A percentile compares a stretch with the other conserved stretches of the same genome.
These are phyloP conservation scores for Athelia psychrophila DNA, from an alignment of 1,284 basidiomycete genomes.

Conservation along the genomic window DNA sequence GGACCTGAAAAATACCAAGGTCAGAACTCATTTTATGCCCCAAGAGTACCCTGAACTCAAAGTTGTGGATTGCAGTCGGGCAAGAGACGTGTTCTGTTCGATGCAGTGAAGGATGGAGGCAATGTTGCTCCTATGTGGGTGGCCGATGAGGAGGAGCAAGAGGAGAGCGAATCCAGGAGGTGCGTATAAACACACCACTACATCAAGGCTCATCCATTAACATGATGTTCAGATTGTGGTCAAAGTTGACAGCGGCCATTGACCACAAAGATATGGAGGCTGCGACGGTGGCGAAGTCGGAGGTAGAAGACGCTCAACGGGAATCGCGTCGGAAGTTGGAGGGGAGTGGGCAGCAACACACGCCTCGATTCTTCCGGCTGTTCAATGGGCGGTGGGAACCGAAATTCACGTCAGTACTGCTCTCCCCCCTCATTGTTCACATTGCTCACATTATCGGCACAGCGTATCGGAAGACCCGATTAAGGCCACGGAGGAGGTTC, in stretches of 20 bases:
- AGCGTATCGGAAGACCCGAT: slow-evolving; percentile 61
- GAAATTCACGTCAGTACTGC: slow-evolving; percentile 62
- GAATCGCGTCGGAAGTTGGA: slow-evolving; percentile 79
- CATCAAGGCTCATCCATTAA: neutral
- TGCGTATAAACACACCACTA: slow-evolving; percentile 19
- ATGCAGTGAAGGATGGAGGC: slow-evolving; percentile 73
- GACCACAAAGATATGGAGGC: slow-evolving; percentile 87
- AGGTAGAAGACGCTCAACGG: slow-evolving; percentile 91
- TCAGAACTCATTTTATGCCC: slow-evolving; percentile 22
- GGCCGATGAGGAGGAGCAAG: slow-evolving; percentile 83
- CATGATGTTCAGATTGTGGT: slow-evolving; percentile 66
- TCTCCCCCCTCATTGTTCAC: slow-evolving; percentile 8
- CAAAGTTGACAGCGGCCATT: slow-evolving; percentile 86
- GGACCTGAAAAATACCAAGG: slow-evolving; percentile 79
- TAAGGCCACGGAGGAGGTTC: slow-evolving; percentile 57
- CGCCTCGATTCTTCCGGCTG: slow-evolving; percentile 81
- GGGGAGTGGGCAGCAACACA: slow-evolving; percentile 63
- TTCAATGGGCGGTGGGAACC: slow-evolving; percentile 80
- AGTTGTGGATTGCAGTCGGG: slow-evolving; percentile 44
- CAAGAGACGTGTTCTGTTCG: slow-evolving; percentile 79
- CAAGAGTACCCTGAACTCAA: slow-evolving; percentile 1
- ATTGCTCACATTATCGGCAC: neutral
- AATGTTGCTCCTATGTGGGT: slow-evolving; percentile 83
- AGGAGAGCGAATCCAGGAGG: slow-evolving; percentile 87
- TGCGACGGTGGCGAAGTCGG: slow-evolving; percentile 88